Evolutionary conservation across 2,329 filamentous ascomycete species (phyloP).

Genomic region (Beauveria medogensis): DNA sequence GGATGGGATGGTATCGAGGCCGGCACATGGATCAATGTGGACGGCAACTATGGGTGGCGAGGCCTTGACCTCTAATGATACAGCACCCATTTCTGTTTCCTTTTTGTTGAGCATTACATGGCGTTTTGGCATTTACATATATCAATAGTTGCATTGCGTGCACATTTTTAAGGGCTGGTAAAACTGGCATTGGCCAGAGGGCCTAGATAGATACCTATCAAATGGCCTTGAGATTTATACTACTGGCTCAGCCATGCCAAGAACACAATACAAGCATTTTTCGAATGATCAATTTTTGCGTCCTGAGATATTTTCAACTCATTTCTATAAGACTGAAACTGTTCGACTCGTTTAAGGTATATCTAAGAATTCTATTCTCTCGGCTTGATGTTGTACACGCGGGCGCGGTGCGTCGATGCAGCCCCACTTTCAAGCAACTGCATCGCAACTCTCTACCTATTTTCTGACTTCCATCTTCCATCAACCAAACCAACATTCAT

Average conservation of each 20-base stretch:
- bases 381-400: background rate
- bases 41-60: constrained; percentile 57
- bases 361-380: background rate
- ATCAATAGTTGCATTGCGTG: background rate
- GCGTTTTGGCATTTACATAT: constrained; percentile 10
- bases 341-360: background rate
- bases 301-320: background rate
- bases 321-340: background rate
- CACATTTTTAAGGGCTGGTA: background rate
- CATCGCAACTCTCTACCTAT: background rate
- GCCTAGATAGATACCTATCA: background rate
- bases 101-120: constrained; percentile 10
- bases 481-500: background rate
- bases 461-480: background rate
- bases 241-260: background rate
- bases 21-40: constrained; percentile 69
- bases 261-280: background rate
- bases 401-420: background rate
- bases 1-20: constrained; percentile 65
- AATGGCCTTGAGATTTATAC: background rate
- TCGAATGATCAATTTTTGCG: too few relatives aligned
- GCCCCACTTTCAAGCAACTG: background rate
- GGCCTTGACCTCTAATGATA: constrained; percentile 25
- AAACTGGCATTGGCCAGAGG: background rate
- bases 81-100: constrained; percentile 3